Evolutionary conservation across 78 protist genomes (phyloP), one percentile per base, ranked within the genome.

Genomic region (Emiliania huxleyi): DNA sequence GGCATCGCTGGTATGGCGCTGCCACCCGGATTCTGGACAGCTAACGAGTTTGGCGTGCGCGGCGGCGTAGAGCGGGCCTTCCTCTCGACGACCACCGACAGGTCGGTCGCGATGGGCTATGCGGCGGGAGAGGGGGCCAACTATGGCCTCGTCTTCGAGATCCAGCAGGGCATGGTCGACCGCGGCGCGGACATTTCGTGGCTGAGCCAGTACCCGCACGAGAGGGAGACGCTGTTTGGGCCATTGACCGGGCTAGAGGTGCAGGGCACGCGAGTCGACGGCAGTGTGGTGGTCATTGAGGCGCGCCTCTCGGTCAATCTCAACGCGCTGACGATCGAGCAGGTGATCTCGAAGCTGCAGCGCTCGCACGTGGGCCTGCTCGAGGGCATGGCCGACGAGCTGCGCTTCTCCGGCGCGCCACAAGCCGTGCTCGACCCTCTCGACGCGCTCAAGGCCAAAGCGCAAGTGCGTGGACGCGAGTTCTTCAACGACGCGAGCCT

Each of bases 31-130:
- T 79, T 91, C 26, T 52, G 35, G 69, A 15, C 11, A 25, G 56
- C 19, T 37, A 52, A 91, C 48, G 90, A 91, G 48, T 45, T 79
- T 2, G 71, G 89, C 48, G 71, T 42, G 81, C 5, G 81, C n/a
- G 93, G 93, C 11, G 93, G 93, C 29, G 77, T 91, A 4, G 93
- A 91, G 77, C 21, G 25, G 21, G 93, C 84, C 8, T 79, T 73
- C 90, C 35, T 91, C 90, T 79, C 90, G 46, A 91, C 93, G n/a
- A 91, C 93, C 40, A 90, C 87, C 33, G 85, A 90, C 45, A 37
- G 52, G 19, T 19, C 23, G 37, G 85, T 44, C 87, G 92, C 92
- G 42, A 69, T 69, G 84, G 55, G 19, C 48, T 71, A 90, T 62
- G 49, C 52, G 1, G 11, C 35, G 48, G 43, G 35, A 62, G 21